Evolutionary conservation across 2,329 filamentous ascomycete species (phyloP), one percentile per base, ranked within the genome.

Genomic region (Lachnellula suecica): DNA sequence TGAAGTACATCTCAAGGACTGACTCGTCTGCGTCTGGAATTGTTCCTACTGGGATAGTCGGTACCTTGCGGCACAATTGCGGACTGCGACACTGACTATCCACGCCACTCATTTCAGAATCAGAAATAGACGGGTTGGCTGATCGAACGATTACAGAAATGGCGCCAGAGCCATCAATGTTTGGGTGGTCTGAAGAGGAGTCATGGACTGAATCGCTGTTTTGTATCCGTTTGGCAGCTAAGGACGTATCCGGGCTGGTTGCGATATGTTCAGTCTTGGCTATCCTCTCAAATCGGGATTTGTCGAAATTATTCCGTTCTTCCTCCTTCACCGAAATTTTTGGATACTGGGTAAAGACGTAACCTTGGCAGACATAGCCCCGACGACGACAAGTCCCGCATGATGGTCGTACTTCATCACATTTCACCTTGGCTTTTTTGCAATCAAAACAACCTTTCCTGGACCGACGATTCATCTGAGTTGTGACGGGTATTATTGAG

Each of bases 401-500:
- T 9, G 24, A 17, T 7, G 55, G 55, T 17, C 43, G 25, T 9
- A 29, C 78, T 67, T 86, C 83, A 59, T 86, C 83, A 59, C 83
- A 86, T 70, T 86, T 86, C 76, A 86, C 85, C 73, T 86, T 86
- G 50, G 83, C 73, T 63, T 80, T 83, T 44, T 83, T 77, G 62
- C 83, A 86, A 10, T 83, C 85, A 47, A 85, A 80, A 57, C 80
- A 86, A 2, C 83, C 83, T 29, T 53, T 53, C 35, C 55, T 41
- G 20, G 52, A 55, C 8, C 52, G 54, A 10, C 51, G 38, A 29
- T 49, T 51, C 54, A 57, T 56, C 29, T 31, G 29, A 15, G 8
- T 31, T 8, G 29, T 8, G 29, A 15, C 8, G 29, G 29, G 15
- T 15, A 31, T 15, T 15, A 31, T 31, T 31, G 8, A 31, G 15